These are phyloP conservation scores for Cunninghamia lanceolata DNA, from an alignment of 75 land plant species.

Conservation along the genomic window DNA sequence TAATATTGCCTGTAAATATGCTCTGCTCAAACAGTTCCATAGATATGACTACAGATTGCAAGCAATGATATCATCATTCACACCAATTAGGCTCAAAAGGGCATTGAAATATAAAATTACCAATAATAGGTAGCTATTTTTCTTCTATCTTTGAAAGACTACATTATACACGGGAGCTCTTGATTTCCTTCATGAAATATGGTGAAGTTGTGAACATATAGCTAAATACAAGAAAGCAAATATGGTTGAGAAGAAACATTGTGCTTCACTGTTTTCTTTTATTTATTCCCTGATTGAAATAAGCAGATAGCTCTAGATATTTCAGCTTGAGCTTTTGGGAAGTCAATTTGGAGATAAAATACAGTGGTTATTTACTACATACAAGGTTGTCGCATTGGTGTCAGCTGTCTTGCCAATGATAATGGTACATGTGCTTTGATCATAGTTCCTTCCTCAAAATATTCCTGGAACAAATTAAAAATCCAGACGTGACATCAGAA, in stretches of 20 bases:
- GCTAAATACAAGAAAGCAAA: no score
- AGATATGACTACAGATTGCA: neutral
- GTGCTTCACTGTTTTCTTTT: no score
- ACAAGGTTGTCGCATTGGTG: conserved; percentile 64
- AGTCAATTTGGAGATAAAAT: neutral
- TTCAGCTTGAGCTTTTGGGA: no score
- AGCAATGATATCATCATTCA: neutral
- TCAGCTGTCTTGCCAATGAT: conserved; percentile 63
- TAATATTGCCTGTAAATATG: neutral
- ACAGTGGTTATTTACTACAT: conserved; percentile 6
- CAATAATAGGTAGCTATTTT: neutral
- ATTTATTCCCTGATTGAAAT: no score
- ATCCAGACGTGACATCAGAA: neutral
- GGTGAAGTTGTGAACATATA: neutral
- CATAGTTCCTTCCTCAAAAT: conserved; percentile 70
- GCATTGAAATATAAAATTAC: neutral
- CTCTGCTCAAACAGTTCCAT: neutral
- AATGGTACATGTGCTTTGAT: conserved; percentile 82
- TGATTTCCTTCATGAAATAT: neutral
- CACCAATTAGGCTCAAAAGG: neutral
- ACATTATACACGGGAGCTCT: neutral
- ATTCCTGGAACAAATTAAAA: conserved; percentile 48
- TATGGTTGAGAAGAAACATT: no score
- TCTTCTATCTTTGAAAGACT: neutral
- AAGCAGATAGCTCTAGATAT: no score